Percentiles rank a stretch among this genome's conserved stretches.
phyloP scores from a whole-genome alignment of 2,329 filamentous ascomycete species.

The Aspergillus brunneoviolaceus region DNA sequence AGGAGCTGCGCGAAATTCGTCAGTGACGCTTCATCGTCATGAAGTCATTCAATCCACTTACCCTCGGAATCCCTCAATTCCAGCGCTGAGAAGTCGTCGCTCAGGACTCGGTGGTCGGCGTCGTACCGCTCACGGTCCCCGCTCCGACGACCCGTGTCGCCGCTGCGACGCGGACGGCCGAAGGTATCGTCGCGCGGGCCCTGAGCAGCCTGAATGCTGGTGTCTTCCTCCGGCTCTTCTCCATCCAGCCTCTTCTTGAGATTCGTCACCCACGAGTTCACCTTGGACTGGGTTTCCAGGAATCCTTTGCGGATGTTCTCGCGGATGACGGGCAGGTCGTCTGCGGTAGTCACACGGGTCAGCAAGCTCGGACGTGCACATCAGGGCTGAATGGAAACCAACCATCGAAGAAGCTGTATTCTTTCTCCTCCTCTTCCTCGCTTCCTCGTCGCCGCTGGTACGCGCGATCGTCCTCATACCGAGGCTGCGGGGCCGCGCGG shows the following conservation, averaged over 20 bases:
- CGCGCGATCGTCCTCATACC: slow-evolving; percentile 31
- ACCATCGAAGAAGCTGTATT: slow-evolving; percentile 88
- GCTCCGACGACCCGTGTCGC: slow-evolving; percentile 67
- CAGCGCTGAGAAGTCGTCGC: slow-evolving; percentile 77
- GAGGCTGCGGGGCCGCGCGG: slow-evolving; percentile 30
- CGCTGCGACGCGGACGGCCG: slow-evolving; percentile 57
- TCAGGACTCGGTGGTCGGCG: slow-evolving; percentile 84
- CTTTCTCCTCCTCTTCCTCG: slow-evolving; percentile 64
- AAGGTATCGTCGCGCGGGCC: slow-evolving; percentile 38
- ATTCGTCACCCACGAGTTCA: slow-evolving; percentile 88
- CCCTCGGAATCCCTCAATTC: slow-evolving; percentile 63
- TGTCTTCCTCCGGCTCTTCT: slow-evolving; percentile 68
- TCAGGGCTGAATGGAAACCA: slow-evolving; percentile 7
- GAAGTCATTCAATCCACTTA: slow-evolving; percentile 24
- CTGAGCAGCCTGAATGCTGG: slow-evolving; percentile 18
- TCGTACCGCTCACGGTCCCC: slow-evolving; percentile 91
- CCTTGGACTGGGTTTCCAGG: slow-evolving; percentile 84
- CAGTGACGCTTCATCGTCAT: background rate
- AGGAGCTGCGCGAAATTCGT: slow-evolving; percentile 45
- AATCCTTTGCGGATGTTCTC: slow-evolving; percentile 95
- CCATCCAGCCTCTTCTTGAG: slow-evolving; percentile 94
- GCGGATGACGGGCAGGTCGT: slow-evolving; percentile 88
- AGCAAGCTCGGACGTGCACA: slow-evolving; percentile 8
- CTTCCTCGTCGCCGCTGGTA: slow-evolving; percentile 53
- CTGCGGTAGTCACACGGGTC: slow-evolving; percentile 42